Evolutionary conservation across 805 yeast species (phyloP), one percentile per base, ranked within the genome.

Genomic region (Wickerhamomyces xylosicus): DNA sequence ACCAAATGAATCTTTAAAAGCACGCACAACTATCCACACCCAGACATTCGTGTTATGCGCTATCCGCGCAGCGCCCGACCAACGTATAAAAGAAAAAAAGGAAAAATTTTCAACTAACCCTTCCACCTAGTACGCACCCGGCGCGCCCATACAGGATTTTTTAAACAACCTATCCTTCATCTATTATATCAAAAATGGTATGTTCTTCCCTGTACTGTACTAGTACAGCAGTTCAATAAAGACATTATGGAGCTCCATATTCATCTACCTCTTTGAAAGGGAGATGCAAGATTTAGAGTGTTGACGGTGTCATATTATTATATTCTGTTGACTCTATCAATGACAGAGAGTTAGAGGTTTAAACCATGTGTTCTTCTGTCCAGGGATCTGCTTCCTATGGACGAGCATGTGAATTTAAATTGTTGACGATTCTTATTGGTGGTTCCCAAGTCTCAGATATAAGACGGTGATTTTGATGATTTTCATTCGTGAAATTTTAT

Each of bases 201-300:
- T 21, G 43, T 42, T 18, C 27, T 29, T 15, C 19, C 5, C 19
- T 14, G 28, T 7, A 21, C 29, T 33, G 7, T 19, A 5, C 8
- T n/a, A 21, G 27, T 14, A 8, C 8, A 21, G 11, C 11, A 17
- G 6, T 33, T 18, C 20, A 34, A 35, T 16, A 21, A 36, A 35
- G 50, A 41, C 56, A 52, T 52, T 49, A 52, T 50, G 56, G 47
- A 52, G 56, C 56, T 52, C 56, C 51, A 35, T 33, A 40, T 38
- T 38, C 37, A 34, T 34, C 29, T 25, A 8, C 29, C 29, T 8
- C 14, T 25, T 25, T 25, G n/a, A n/a, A 25, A 25, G 14, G 14
- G 29, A 25, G 29, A 25, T 25, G 29, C 14, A 9, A 25, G 14
- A 37, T 41, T 41, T 40, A 47, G 53, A 44, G 56, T 52, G 56